Conservation (phyloP, 1,284 basidiomycete species). For the Cutaneotrichosporon sp. region DNA sequence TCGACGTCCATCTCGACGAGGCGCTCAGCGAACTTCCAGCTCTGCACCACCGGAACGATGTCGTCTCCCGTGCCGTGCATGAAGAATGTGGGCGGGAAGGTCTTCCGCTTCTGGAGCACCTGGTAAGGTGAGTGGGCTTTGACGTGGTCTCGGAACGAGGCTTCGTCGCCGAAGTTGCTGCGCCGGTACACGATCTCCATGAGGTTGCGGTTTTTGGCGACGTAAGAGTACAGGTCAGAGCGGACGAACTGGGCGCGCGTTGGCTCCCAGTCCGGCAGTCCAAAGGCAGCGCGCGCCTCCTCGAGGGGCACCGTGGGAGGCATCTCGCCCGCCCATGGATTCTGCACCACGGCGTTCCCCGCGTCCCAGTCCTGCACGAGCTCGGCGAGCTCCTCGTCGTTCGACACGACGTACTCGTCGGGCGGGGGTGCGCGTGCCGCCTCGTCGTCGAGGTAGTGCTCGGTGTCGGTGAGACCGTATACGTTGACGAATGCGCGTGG, state of each 20-base stretch:
- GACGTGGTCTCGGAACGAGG: slow-evolving; percentile 16
- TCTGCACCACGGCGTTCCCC: slow-evolving; percentile 6
- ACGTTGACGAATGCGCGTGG: slow-evolving; percentile 15
- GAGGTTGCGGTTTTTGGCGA: slow-evolving; percentile 15
- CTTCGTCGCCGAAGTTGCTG: slow-evolving; percentile 17
- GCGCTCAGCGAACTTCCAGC: slow-evolving; percentile 20
- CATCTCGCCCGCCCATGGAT: slow-evolving; percentile 20
- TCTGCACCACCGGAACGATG: slow-evolving; percentile 28
- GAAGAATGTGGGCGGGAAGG: slow-evolving; percentile 35
- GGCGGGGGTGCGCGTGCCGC: not conserved
- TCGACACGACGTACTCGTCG: slow-evolving; percentile 8
- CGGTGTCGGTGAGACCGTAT: slow-evolving; percentile 20
- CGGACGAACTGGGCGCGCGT: slow-evolving; percentile 4
- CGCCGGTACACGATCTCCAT: slow-evolving; percentile 24
- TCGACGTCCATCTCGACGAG: slow-evolving; percentile 24
- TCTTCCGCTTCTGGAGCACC: slow-evolving; percentile 12
- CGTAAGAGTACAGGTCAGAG: slow-evolving; percentile 19
- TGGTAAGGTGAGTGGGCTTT: slow-evolving; percentile 20
- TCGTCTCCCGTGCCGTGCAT: slow-evolving; percentile 34
- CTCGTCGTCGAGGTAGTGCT: slow-evolving; percentile 14
- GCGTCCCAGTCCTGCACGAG: slow-evolving; percentile 5
- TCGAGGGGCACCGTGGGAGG: slow-evolving; percentile 17
- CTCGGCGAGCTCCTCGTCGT: slow-evolving; percentile 13
- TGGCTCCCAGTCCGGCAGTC: slow-evolving; percentile 16
- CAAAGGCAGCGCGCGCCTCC: slow-evolving; percentile 11